A percentile compares a stretch with the other conserved stretches of the same genome.
These are phyloP conservation scores for Triticum dicoccoides DNA, from an alignment of 176 grass and related monocot species.

Conservation along the genomic window DNA sequence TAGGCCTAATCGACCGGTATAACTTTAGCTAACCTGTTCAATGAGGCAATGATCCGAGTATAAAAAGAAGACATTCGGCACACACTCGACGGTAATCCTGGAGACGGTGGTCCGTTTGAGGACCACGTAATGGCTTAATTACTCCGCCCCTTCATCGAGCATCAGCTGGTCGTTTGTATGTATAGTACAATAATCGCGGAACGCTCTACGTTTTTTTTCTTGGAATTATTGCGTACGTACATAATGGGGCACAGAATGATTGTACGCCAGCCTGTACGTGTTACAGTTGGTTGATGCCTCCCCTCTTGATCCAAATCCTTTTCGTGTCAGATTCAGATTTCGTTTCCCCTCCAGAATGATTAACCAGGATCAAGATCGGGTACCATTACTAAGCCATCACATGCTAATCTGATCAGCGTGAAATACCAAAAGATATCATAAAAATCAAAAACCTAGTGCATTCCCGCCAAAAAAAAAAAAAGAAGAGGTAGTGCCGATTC, in stretches of 20 bases:
- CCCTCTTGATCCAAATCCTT: background rate
- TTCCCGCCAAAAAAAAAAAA: background rate
- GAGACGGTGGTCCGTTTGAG: no score
- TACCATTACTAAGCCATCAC: background rate
- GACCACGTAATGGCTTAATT: background rate
- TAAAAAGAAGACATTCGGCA: background rate
- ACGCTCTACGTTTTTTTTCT: background rate
- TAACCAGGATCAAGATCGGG: background rate
- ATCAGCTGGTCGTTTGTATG: no score
- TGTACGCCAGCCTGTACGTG: background rate
- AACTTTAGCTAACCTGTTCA: constrained; percentile 1
- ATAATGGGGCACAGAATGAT: background rate
- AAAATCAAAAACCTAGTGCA: no score
- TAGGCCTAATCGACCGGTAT: background rate
- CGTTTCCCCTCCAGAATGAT: background rate
- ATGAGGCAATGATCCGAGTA: background rate
- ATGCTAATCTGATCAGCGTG: background rate
- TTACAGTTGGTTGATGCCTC: background rate
- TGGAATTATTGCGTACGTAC: background rate
- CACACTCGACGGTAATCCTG: background rate
- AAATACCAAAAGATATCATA: background rate
- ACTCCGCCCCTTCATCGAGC: no score
- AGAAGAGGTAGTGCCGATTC: background rate
- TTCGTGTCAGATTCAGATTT: background rate
- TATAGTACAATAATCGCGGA: background rate